Conservation (phyloP, 1,139 yeast genomes). For the Scheffersomyces illinoinensis region DNA sequence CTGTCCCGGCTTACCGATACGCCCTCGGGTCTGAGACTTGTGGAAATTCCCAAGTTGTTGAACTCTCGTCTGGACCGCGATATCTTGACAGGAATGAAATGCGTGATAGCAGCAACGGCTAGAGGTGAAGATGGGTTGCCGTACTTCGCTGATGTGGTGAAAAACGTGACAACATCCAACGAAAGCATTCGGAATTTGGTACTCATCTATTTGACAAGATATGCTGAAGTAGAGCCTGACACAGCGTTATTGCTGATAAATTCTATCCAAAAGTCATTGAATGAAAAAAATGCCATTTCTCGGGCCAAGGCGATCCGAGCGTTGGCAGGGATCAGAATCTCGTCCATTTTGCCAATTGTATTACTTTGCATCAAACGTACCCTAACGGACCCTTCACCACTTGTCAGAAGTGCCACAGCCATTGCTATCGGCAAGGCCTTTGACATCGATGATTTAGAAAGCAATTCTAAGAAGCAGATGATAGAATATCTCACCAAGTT, state of each 20-base stretch:
- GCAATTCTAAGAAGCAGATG: conserved; percentile 34
- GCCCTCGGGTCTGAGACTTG: conserved; percentile 53
- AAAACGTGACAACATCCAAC: conserved; percentile 76
- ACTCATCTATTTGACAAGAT: conserved; percentile 70
- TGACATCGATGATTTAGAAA: conserved; percentile 36
- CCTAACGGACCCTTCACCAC: conserved; percentile 68
- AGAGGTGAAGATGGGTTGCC: conserved; percentile 61
- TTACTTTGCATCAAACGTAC: conserved; percentile 71
- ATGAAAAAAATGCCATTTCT: conserved; percentile 65
- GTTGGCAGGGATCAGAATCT: conserved; percentile 76
- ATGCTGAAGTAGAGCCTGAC: conserved; percentile 86
- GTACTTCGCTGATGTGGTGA: conserved; percentile 85
- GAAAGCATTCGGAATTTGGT: conserved; percentile 75
- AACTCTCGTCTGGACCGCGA: conserved; percentile 75
- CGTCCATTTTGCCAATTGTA: conserved; percentile 79
- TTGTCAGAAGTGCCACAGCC: conserved; percentile 80
- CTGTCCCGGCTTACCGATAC: conserved; percentile 65
- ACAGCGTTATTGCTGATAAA: conserved; percentile 85
- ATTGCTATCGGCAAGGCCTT: conserved; percentile 71
- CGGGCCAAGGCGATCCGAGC: conserved; percentile 78
- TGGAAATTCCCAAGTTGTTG: conserved; percentile 65
- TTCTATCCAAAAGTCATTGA: conserved; percentile 81
- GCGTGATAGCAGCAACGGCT: conserved; percentile 66
- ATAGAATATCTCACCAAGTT: conserved; percentile 52
- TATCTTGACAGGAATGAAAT: conserved; percentile 71